These are phyloP conservation scores for Euphorbia lathyris DNA, from an alignment of 345 rosid genomes.

Conservation along the genomic window DNA sequence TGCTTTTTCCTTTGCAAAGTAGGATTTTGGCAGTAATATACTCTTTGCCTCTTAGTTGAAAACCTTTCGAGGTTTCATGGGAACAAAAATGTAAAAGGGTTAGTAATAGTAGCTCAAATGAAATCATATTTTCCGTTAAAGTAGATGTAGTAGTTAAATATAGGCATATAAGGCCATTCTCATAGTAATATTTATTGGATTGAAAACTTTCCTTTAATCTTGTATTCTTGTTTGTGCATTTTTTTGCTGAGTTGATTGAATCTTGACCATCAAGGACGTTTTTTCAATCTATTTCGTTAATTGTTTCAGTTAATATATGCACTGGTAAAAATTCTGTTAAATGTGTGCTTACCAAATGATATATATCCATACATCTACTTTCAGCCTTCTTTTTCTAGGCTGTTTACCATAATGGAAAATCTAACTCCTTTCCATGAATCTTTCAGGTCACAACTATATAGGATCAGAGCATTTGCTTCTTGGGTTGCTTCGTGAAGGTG, in stretches of 20 bases:
- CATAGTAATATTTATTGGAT: background rate
- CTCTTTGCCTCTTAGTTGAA: background rate
- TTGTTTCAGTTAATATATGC: background rate
- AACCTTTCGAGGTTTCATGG: background rate
- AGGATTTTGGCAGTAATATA: background rate
- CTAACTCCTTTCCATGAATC: background rate
- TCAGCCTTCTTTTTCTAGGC: background rate
- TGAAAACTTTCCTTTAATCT: background rate
- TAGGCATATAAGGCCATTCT: background rate
- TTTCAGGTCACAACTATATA: conserved; percentile 91
- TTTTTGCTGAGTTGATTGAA: background rate
- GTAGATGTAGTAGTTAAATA: background rate
- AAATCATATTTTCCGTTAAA: background rate
- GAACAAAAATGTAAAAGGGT: background rate
- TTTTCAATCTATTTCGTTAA: background rate
- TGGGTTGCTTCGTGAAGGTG: conserved; percentile 96
- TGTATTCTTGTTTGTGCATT: background rate
- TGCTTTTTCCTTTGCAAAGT: background rate
- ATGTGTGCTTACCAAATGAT: background rate
- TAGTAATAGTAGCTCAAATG: background rate
- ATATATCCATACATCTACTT: background rate
- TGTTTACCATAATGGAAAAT: background rate
- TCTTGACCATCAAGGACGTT: background rate
- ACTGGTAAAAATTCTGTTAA: background rate
- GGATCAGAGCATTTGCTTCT: conserved; percentile 99